Evolutionary conservation across 305 asterid species (phyloP).

Genomic region (Fraxinus sp.): DNA sequence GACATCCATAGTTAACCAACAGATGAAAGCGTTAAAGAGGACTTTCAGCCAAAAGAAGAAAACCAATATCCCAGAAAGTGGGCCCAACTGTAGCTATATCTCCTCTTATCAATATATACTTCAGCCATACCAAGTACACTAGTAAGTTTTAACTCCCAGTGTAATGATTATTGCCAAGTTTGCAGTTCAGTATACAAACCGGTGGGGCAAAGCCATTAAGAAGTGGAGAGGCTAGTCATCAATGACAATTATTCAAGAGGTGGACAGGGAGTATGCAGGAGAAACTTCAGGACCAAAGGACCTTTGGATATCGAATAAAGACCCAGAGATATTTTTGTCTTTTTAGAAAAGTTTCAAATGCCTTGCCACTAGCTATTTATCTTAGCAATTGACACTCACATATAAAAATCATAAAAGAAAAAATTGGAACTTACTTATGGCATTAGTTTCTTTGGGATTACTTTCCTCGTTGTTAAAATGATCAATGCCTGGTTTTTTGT

Average conservation of each 20-base stretch:
- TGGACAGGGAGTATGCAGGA: neutral
- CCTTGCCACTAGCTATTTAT: neutral
- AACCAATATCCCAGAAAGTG: neutral
- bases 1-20: neutral
- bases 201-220: neutral
- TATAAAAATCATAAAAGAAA: neutral
- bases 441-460: conserved; percentile 66
- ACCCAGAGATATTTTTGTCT: neutral
- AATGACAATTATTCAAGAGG: neutral
- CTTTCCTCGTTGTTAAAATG: conserved; percentile 68
- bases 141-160: neutral
- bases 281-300: neutral
- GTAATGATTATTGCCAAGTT: neutral
- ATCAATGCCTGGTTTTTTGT: conserved; percentile 62
- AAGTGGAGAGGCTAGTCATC: neutral
- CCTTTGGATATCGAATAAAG: neutral
- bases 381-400: neutral
- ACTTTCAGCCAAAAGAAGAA: neutral
- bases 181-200: neutral
- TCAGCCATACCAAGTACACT: neutral
- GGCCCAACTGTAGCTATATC: neutral
- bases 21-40: neutral
- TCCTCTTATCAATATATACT: neutral
- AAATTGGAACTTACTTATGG: conserved; percentile 61
- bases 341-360: neutral